Percentiles rank a stretch among this genome's conserved stretches.
Conservation (phyloP, 306 rosid genomes). For the Cyamopsis tetragonoloba region DNA sequence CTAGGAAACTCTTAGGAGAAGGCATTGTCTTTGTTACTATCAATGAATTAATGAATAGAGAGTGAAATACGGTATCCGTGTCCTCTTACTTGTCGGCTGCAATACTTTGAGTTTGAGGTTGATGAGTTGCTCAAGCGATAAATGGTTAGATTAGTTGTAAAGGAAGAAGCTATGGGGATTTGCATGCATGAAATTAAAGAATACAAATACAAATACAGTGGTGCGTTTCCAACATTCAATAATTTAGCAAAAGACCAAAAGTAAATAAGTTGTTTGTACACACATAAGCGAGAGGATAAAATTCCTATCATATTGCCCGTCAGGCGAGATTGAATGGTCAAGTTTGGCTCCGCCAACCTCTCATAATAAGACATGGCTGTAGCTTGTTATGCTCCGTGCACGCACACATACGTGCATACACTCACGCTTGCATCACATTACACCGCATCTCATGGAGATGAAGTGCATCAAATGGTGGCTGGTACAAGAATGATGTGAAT, state of each 20-base stretch:
- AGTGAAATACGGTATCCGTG: neutral
- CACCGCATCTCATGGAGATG: neutral
- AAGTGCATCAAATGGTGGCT: neutral
- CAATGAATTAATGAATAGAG: neutral
- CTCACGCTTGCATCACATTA: too few relatives aligned
- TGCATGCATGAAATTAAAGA: neutral
- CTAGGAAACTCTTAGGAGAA: neutral
- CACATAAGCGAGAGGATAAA: neutral
- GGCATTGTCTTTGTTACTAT: neutral
- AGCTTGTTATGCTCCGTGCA: neutral
- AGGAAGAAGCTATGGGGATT: neutral
- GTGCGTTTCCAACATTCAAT: neutral
- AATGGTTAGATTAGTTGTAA: neutral
- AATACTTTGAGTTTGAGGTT: conserved; percentile 2
- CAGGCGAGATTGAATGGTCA: neutral
- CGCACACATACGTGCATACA: too few relatives aligned
- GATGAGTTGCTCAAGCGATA: neutral
- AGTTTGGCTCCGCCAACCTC: neutral
- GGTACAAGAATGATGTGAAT: neutral
- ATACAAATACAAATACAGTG: too few relatives aligned
- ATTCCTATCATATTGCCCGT: neutral
- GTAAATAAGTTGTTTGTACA: neutral
- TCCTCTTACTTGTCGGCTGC: neutral
- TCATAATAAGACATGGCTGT: neutral
- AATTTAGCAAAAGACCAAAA: neutral